These are phyloP conservation scores for Pleomassaria siparia DNA, from an alignment of 2,329 filamentous ascomycete species.

Conservation along the genomic window DNA sequence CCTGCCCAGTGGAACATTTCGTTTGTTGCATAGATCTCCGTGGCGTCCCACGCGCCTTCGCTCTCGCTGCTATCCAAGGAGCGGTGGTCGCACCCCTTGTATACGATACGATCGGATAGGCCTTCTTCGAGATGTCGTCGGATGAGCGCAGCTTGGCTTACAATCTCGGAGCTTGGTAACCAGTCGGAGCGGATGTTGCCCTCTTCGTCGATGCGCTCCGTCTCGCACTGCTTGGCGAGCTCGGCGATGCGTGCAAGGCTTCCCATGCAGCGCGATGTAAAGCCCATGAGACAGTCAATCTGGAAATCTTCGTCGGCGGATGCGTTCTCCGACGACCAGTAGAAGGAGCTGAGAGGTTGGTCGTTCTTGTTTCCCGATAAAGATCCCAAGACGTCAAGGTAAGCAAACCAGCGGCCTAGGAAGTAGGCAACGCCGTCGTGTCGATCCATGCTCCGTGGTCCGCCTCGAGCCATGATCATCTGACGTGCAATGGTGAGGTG, in stretches of 20 bases:
- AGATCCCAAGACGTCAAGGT: conserved; percentile 77
- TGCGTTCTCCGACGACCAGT: conserved; percentile 48
- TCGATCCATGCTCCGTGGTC: conserved; percentile 57
- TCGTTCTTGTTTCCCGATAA: conserved; percentile 60
- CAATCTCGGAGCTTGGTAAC: conserved; percentile 59
- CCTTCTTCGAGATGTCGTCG: conserved; percentile 62
- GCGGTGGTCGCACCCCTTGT: conserved; percentile 47
- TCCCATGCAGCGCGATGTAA: conserved; percentile 70
- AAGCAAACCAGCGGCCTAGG: conserved; percentile 79
- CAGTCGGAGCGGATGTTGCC: conserved; percentile 57
- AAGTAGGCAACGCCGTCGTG: conserved; percentile 65
- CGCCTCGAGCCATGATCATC: conserved; percentile 69
- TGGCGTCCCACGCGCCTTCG: conserved; percentile 57
- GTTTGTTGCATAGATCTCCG: conserved; percentile 71
- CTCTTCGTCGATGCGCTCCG: conserved; percentile 60
- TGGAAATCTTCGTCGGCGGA: conserved; percentile 63
- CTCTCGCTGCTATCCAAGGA: conserved; percentile 40
- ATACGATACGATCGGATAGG: conserved; percentile 39
- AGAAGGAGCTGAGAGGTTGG: conserved; percentile 44
- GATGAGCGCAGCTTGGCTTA: conserved; percentile 60
- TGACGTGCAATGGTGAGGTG: conserved; percentile 76
- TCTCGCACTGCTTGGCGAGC: conserved; percentile 69
- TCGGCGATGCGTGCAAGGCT: conserved; percentile 72
- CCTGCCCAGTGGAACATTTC: conserved; percentile 79
- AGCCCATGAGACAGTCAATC: conserved; percentile 80